Percentiles rank a stretch among this genome's conserved stretches.
Evolutionary conservation across 768 basidiomycete genomes (phyloP).

Genomic region (Mycena albidolilacea): DNA sequence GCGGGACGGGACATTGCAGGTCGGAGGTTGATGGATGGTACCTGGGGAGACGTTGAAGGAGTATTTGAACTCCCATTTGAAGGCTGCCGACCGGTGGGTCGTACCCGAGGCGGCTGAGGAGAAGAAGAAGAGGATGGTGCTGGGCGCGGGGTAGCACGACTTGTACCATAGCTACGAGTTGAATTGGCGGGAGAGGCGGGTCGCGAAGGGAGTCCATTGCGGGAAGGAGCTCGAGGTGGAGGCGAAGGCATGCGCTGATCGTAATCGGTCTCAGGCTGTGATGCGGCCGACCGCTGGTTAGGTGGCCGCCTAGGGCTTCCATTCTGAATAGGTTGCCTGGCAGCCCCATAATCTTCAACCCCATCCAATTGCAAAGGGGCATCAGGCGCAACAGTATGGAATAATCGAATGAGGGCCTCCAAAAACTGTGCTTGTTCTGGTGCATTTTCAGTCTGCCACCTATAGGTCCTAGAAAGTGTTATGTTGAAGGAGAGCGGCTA

Average conservation of each 20-base stretch:
- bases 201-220: conserved; percentile 50
- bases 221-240: conserved; percentile 44
- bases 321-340: conserved; percentile 40
- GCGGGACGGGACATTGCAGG: conserved; percentile 33
- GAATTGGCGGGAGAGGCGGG: conserved; percentile 59
- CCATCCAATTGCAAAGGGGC: conserved; percentile 72
- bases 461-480: conserved; percentile 90
- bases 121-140: conserved; percentile 52
- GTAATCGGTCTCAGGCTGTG: conserved; percentile 44
- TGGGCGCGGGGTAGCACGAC: conserved; percentile 29
- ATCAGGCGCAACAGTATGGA: conserved; percentile 62
- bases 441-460: conserved; percentile 87
- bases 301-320: conserved; percentile 41
- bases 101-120: conserved; percentile 49
- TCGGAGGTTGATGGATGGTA: conserved; percentile 42
- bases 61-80: conserved; percentile 61
- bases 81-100: conserved; percentile 55
- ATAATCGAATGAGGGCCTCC: conserved; percentile 73
- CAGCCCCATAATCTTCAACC: conserved; percentile 51
- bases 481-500: conserved; percentile 82
- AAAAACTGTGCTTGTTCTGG: conserved; percentile 84
- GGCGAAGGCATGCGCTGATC: conserved; percentile 43
- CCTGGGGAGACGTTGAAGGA: conserved; percentile 54
- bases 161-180: conserved; percentile 38
- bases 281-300: conserved; percentile 42